A percentile compares a stretch with the other conserved stretches of the same genome.
Conservation (phyloP, 2,329 filamentous ascomycete species). For the Trichoderma gracile region DNA sequence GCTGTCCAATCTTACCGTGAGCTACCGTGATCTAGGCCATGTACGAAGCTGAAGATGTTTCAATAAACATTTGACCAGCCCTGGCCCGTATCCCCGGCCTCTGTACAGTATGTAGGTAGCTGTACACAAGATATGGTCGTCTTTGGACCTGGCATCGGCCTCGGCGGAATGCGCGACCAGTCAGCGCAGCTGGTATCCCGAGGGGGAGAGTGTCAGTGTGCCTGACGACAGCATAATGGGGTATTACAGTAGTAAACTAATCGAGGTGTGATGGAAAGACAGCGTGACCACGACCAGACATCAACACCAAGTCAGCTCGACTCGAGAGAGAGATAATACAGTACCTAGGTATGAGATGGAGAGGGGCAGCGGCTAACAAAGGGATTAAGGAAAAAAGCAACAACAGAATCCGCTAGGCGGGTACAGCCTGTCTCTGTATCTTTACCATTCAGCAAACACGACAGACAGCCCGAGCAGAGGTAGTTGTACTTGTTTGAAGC, state of each 20-base stretch:
- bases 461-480: not conserved
- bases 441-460: not conserved
- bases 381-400: not conserved
- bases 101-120: no score
- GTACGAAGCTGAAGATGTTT: no score
- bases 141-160: slow-evolving; percentile 8
- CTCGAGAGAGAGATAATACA: no score
- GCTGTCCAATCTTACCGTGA: not conserved
- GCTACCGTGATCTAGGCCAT: not conserved
- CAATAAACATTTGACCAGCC: not conserved
- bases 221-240: not conserved
- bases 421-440: not conserved
- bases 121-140: not conserved
- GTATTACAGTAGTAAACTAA: not conserved
- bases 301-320: not conserved
- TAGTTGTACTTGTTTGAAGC: not conserved
- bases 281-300: no score
- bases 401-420: not conserved
- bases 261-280: no score
- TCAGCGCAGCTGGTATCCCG: slow-evolving; percentile 33
- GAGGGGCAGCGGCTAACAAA: not conserved
- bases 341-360: not conserved
- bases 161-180: slow-evolving; percentile 22
- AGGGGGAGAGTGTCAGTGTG: not conserved
- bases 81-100: slow-evolving; percentile 11